Evolutionary conservation across 148 eudicot species (phyloP).

Genomic region (Pouteria glomerata): DNA sequence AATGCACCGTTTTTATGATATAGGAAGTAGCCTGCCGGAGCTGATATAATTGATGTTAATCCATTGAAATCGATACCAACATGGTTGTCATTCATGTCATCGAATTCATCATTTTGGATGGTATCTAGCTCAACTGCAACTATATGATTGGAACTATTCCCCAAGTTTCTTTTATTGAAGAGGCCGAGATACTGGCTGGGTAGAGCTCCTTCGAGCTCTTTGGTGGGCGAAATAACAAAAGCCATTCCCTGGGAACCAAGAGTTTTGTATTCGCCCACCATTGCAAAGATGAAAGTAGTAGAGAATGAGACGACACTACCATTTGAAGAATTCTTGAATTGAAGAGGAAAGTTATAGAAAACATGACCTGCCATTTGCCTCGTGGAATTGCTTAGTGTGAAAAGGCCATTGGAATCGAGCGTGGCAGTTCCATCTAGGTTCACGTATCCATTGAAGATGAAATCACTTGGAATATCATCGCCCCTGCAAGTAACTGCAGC

Average conservation of each 20-base stretch:
- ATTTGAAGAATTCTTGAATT: neutral
- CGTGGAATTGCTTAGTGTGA: neutral
- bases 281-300: conserved; percentile 1
- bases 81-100: no score
- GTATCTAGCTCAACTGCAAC: neutral
- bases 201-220: neutral
- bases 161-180: neutral
- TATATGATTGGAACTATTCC: neutral
- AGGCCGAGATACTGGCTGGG: neutral
- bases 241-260: neutral
- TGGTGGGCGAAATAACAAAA: neutral
- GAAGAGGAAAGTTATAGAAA: neutral
- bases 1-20: neutral
- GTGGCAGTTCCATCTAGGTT: neutral
- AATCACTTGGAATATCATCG: no score
- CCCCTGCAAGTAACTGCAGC: no score
- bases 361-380: fast-evolving
- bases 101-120: fast-evolving
- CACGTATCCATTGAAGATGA: neutral
- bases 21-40: neutral
- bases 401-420: neutral
- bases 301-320: neutral
- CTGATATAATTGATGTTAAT: neutral
- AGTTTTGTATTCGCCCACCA: neutral
- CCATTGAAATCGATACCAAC: neutral